These are phyloP conservation scores for Magnolia changhungtana DNA, from an alignment of 164 flowering plant genomes.

Conservation along the genomic window DNA sequence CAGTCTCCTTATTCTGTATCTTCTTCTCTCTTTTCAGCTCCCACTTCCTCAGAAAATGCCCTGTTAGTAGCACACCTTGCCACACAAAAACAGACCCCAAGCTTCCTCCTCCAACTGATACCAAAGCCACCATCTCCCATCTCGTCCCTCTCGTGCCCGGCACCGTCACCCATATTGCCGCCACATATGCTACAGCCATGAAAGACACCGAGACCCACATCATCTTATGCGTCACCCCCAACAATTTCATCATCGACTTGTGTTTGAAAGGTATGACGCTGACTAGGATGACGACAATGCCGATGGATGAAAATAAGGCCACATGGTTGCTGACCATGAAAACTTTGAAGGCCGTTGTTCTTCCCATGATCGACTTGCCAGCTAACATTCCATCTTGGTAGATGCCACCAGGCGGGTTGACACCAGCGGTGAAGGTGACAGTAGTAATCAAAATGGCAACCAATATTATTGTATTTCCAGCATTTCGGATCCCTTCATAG, in stretches of 20 bases:
- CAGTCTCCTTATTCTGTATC: neutral
- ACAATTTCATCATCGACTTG: neutral
- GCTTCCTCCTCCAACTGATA: neutral
- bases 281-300: slow-evolving; percentile 9
- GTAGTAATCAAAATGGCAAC: slow-evolving; percentile 16
- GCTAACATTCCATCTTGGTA: neutral
- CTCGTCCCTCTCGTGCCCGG: neutral
- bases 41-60: slow-evolving; percentile 6
- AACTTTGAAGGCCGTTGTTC: slow-evolving; percentile 12
- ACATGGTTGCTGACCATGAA: slow-evolving; percentile 11
- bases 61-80: slow-evolving; percentile 3
- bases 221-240: slow-evolving; percentile 3
- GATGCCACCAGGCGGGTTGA: slow-evolving; percentile 12
- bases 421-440: slow-evolving; percentile 15
- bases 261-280: slow-evolving; percentile 11
- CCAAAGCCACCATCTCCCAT: slow-evolving; percentile 11
- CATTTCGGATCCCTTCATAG: slow-evolving; percentile 6
- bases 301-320: slow-evolving; percentile 8
- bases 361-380: neutral
- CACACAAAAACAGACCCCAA: slow-evolving; percentile 7
- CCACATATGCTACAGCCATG: slow-evolving; percentile 12
- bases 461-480: slow-evolving; percentile 10
- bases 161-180: slow-evolving; percentile 12
- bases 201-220: slow-evolving; percentile 13
- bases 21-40: slow-evolving; percentile 5